Base-by-base conservation (phyloP, 1,284 basidiomycete genomes). In the Fomes fomentarius region DNA sequence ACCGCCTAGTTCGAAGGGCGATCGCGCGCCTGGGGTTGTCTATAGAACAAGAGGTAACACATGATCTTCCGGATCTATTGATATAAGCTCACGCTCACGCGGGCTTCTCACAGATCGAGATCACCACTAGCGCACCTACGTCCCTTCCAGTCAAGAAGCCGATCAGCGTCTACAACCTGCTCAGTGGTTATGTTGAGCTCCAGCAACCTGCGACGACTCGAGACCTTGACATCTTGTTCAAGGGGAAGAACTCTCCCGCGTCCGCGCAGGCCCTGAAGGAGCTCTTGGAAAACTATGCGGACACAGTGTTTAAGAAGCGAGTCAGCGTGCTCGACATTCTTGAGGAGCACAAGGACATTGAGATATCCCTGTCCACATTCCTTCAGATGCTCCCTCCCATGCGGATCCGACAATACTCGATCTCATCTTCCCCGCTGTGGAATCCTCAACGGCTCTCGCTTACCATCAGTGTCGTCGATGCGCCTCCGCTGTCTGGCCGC, bases 361-460 rank as follows among this genome's bases (percentile, higher is more conserved):
- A 71, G 9, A 62, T 80, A 26, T 60, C 75, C 2, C 66, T 81
- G 22, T 67, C 68, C 2, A 60, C 64, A 1, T 79, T 78, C 68
- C 63, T 81, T 19, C 66, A 67, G 14, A 70, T 77, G 63, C 70
- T 81, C 21, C 78, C 77, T 2, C 66, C 76, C 11, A 80, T 81
- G 76, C 77, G 78, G 44, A 70, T 79, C 43, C 66, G 79, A 21
- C 76, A 80, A 62, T 82, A 82, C 64, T 80, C 77, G 6, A 81
- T 81, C 62, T 81, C 80, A 3, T 81, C 79, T 3, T 80, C 79
- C 0, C 79, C 80, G 1, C 69, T 82, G 17, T 74, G 71, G 67
- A 72, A 78, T 54, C 69, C 79, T 0, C 56, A 67, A 26, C 71
- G 71, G 55, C 77, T 73, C 28, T 73, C 75, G 1, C 71, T 82